Evolutionary conservation across 2,329 filamentous ascomycete species (phyloP), one percentile per base, ranked within the genome.

Genomic region (Coleophoma eucalyptorum): DNA sequence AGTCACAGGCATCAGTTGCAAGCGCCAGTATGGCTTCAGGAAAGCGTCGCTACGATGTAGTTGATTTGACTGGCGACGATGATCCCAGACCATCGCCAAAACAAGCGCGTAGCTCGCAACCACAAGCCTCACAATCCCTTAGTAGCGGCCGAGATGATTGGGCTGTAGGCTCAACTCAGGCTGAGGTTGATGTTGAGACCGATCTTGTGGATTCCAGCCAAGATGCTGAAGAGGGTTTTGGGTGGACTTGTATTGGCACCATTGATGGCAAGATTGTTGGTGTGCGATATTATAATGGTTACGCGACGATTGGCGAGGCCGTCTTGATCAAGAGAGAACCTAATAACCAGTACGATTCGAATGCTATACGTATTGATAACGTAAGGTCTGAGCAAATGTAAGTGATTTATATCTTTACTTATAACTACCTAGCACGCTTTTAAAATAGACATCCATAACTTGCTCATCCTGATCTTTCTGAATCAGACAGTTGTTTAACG

Each of bases 281-380:
- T 42, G 44, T 80, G 16, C 61, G 71, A 42, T 88, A 81, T 63
- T 89, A 90, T 64, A 68, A 67, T 49, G 86, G 86, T 1, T 72
- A 77, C 56, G 85, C 84, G 13, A 83, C 77, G 7, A 58, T 73
- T 2, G 83, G 84, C 20, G 86, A 90, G 63, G 73, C 78, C 48
- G 82, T 89, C 2, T 66, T 84, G 43, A 71, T 86, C 49, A 73
- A 72, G 34, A 74, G 89, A 62, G 86, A 93, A 62, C 84, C 87
- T 2, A 62, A 67, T 1, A 93, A 93, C 61, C 73, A 69, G 58
- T 89, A 87, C 62, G 89, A 94, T 63, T 55, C 58, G 5, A 94
- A 94, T 68, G 90, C 90, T 0, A 90, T 95, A 51, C 80, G 83
- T 5, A 81, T 95, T 1, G 78, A 88, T 60, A 95, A 94, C 65